phyloP scores from a whole-genome alignment of 2,329 filamentous ascomycete species.

The Didymella exigua region DNA sequence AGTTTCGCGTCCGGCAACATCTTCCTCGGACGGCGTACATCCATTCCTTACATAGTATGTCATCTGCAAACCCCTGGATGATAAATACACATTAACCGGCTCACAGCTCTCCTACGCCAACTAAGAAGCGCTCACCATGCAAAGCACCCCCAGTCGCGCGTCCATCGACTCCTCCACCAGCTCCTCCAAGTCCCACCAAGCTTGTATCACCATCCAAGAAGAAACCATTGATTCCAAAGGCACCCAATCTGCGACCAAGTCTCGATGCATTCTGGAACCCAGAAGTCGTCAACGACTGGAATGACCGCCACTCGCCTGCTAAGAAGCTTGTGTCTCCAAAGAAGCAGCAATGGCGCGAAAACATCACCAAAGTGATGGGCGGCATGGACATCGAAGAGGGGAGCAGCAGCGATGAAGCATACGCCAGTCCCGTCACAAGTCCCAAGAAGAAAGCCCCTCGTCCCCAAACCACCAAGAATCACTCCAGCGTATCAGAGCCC shows the following conservation, averaged over 20 bases:
- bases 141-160: constrained; percentile 42
- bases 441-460: constrained; percentile 20
- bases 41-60: constrained; percentile 43
- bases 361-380: constrained; percentile 36
- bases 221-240: constrained; percentile 38
- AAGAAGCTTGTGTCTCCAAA: constrained; percentile 44
- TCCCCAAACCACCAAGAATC: constrained; percentile 17
- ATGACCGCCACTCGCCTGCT: constrained; percentile 44
- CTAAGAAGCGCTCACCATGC: constrained; percentile 40
- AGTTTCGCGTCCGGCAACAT: constrained; percentile 39
- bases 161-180: constrained; percentile 40
- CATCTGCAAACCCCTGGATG: not conserved
- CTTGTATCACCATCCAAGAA: constrained; percentile 48
- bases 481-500: constrained; percentile 1
- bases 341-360: constrained; percentile 44
- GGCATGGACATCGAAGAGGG: constrained; percentile 29
- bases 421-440: constrained; percentile 28
- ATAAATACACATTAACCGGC: not conserved
- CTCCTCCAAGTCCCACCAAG: constrained; percentile 37
- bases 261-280: constrained; percentile 49
- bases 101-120: constrained; percentile 41
- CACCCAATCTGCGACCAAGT: constrained; percentile 40
- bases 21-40: constrained; percentile 32
- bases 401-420: constrained; percentile 29
- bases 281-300: constrained; percentile 45